Conservation (phyloP, 2,329 filamentous ascomycete genomes). For the Sporothrix schenckii region DNA sequence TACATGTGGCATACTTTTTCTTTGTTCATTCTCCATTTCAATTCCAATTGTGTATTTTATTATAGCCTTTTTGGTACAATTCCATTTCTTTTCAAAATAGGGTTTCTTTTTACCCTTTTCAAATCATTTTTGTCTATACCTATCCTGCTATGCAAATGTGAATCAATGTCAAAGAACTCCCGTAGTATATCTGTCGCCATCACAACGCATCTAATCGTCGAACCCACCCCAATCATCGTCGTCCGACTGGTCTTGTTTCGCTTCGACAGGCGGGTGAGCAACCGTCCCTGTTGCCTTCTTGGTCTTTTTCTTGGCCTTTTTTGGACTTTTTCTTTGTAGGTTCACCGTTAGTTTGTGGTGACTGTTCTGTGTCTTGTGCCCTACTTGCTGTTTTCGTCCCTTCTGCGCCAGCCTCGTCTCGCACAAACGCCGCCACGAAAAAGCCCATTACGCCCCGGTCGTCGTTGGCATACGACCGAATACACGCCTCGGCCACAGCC, state of each 20-base stretch:
- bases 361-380: not conserved
- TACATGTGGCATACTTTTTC: not conserved
- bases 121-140: not conserved
- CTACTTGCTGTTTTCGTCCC: not conserved
- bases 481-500: constrained; percentile 70
- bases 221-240: constrained; percentile 35
- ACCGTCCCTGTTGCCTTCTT: not conserved
- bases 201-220: constrained; percentile 31
- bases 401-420: constrained; percentile 48
- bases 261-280: not conserved
- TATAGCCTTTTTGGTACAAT: not conserved
- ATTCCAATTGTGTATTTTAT: not conserved
- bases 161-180: not conserved
- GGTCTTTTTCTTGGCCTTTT: constrained; percentile 23
- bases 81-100: not conserved
- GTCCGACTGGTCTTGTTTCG: not conserved
- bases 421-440: constrained; percentile 85
- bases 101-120: not conserved
- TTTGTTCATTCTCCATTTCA: not conserved
- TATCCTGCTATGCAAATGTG: constrained; percentile 24
- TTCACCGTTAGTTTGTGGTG: not conserved
- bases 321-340: constrained; percentile 3
- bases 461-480: constrained; percentile 79
- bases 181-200: not conserved
- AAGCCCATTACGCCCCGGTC: constrained; percentile 89